These are phyloP conservation scores for Cercophora newfieldiana DNA, from an alignment of 495 filamentous ascomycete species.

Conservation along the genomic window DNA sequence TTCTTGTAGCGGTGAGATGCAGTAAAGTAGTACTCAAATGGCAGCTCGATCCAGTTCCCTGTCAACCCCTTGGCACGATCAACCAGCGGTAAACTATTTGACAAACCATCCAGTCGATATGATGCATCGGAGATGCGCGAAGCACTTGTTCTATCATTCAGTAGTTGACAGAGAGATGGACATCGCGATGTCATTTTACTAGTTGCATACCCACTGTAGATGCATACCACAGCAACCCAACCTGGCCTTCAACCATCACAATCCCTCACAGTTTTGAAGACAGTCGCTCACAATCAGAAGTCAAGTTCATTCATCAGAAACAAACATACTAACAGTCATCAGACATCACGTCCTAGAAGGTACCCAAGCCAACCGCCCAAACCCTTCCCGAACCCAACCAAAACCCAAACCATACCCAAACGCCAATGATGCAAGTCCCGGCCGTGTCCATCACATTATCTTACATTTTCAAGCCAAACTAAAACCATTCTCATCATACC, in stretches of 20 bases:
- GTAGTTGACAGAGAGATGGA: too few relatives aligned
- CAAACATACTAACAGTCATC: background rate
- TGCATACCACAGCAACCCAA: too few relatives aligned
- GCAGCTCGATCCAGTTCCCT: background rate
- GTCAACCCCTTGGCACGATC: too few relatives aligned
- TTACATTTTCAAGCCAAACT: conserved; percentile 17
- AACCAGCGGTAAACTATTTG: too few relatives aligned
- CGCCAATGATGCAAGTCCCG: conserved; percentile 3
- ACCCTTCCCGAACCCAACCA: conserved; percentile 19
- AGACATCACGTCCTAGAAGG: background rate
- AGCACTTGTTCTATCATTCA: background rate
- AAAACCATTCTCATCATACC: conserved; percentile 32
- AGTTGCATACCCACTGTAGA: background rate
- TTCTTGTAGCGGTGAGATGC: conserved; percentile 4
- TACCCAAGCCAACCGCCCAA: background rate
- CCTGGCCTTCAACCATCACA: background rate
- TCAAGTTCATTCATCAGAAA: background rate
- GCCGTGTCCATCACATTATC: background rate
- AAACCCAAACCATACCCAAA: conserved; percentile 12
- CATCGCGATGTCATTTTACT: too few relatives aligned
- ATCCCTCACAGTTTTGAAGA: background rate
- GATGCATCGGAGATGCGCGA: background rate
- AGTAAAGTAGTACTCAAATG: background rate
- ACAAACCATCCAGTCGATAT: background rate
- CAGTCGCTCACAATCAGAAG: background rate